These are phyloP conservation scores for Rhizophagus prolifer DNA, from an alignment of 192 early-diverging fungal genomes.

Conservation along the genomic window DNA sequence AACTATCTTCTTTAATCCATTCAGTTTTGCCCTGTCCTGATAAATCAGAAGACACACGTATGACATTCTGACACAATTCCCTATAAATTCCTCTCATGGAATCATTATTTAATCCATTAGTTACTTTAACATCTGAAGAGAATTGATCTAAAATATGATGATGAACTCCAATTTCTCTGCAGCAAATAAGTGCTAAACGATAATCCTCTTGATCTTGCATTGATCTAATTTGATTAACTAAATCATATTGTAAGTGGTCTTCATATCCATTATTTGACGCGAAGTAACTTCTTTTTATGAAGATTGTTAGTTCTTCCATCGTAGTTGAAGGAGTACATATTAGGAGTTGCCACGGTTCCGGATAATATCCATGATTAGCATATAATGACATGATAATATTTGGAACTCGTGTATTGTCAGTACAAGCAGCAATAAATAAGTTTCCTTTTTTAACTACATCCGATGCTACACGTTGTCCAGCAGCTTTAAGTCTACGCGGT, in stretches of 20 bases:
- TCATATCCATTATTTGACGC: constrained; percentile 10
- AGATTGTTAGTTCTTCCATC: constrained; percentile 19
- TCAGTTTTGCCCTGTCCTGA: constrained; percentile 29
- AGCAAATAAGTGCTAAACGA: constrained; percentile 20
- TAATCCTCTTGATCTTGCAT: background rate
- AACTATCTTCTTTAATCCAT: constrained; percentile 16
- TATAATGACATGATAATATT: constrained; percentile 29
- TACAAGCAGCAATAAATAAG: constrained; percentile 28
- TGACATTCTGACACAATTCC: constrained; percentile 17
- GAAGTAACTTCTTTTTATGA: constrained; percentile 27
- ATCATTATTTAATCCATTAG: background rate
- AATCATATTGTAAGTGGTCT: constrained; percentile 21
- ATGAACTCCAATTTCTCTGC: constrained; percentile 1
- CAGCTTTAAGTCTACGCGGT: background rate
- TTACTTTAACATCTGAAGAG: background rate
- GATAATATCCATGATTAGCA: constrained; percentile 27
- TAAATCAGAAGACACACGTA: constrained; percentile 19
- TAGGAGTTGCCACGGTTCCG: constrained; percentile 29
- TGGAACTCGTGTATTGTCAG: constrained; percentile 1
- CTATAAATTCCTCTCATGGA: constrained; percentile 16
- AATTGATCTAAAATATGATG: constrained; percentile 31
- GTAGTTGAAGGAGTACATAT: constrained; percentile 29
- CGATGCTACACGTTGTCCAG: background rate
- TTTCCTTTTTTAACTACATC: constrained; percentile 18
- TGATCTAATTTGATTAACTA: constrained; percentile 14